These are phyloP conservation scores for Suhomyces guaymorum DNA, from an alignment of 1,139 yeast genomes.

Conservation along the genomic window DNA sequence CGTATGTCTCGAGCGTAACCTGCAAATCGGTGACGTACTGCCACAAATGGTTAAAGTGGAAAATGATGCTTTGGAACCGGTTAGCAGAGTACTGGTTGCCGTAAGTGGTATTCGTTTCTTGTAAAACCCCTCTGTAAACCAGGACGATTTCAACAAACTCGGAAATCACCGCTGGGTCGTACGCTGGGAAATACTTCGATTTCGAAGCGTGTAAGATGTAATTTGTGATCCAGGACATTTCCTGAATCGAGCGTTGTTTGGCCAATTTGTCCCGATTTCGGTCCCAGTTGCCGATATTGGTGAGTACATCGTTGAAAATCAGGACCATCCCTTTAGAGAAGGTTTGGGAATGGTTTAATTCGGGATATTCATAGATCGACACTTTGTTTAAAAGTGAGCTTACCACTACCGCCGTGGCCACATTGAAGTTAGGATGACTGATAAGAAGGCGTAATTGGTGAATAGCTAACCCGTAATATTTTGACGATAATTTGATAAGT, in stretches of 20 bases:
- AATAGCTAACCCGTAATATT: slow-evolving; percentile 26
- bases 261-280: background rate
- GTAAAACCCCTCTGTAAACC: slow-evolving; percentile 12
- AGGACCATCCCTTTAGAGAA: slow-evolving; percentile 29
- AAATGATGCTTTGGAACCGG: slow-evolving; percentile 6
- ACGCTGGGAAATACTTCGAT: slow-evolving; percentile 25
- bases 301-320: slow-evolving; percentile 24
- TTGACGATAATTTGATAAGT: slow-evolving; percentile 18
- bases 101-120: too few species aligned
- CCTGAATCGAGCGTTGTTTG: slow-evolving; percentile 11
- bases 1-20: slow-evolving; percentile 6
- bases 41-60: slow-evolving; percentile 18
- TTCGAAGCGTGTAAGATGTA: slow-evolving; percentile 26
- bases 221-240: slow-evolving; percentile 20
- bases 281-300: slow-evolving; percentile 2
- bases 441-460: slow-evolving; percentile 20
- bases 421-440: slow-evolving; percentile 18
- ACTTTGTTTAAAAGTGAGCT: slow-evolving; percentile 28
- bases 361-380: slow-evolving; percentile 26
- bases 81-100: too few species aligned
- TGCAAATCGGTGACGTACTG: slow-evolving; percentile 11
- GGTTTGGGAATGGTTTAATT: slow-evolving; percentile 23
- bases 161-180: slow-evolving; percentile 20
- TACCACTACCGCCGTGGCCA: slow-evolving; percentile 24
- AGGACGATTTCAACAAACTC: slow-evolving; percentile 22